Base-by-base conservation (phyloP, 352 stramenopile genomes). In the Phytophthora colocasiae region DNA sequence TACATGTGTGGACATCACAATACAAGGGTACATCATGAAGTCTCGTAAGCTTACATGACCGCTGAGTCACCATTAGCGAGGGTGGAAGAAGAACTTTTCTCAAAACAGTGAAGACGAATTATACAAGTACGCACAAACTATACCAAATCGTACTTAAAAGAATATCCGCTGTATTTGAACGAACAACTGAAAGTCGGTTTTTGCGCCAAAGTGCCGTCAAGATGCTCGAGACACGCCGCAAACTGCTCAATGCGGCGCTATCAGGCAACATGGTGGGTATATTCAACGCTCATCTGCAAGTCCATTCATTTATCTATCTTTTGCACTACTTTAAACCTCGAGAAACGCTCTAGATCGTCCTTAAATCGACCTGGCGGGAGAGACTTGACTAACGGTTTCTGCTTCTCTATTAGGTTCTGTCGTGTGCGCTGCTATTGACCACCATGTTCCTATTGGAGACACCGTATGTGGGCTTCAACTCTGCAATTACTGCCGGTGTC, bases 361-460 rank as follows among this genome's bases (percentile, higher is more conserved):
- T 38, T 12, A 63, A 54, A 6, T 26, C 31, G 47, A n/a, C 15
- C 2, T 3, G 15, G 15, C 2, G 44, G 49, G 22, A 68, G 57
- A 67, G 44, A n/a, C 60, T 15, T 14, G 2, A 43, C 29, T 63
- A 44, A 71, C 32, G 43, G 1, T 53, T 26, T 14, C 10, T 17
- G 38, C 15, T 14, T 11, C 12, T 36, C 15, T 65, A 11, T 36
- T 48, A 94, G 86, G 44, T 87, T 40, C 69, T 92, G 15, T 83
- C 83, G 8, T 85, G 76, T 40, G 66, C 69, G 17, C 71, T 93
- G 58, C 75, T 93, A 39, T 44, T 93, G 15, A 69, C 73, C 40
- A 95, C 86, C 56, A 74, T 95, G 24, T 91, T 92, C 57, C 68
- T 93, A 38, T 45, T 93, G 17, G 73, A 87, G 58, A 93, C 83